phyloP scores from a whole-genome alignment of 345 rosid species.

The Gossypium mustelinum region DNA sequence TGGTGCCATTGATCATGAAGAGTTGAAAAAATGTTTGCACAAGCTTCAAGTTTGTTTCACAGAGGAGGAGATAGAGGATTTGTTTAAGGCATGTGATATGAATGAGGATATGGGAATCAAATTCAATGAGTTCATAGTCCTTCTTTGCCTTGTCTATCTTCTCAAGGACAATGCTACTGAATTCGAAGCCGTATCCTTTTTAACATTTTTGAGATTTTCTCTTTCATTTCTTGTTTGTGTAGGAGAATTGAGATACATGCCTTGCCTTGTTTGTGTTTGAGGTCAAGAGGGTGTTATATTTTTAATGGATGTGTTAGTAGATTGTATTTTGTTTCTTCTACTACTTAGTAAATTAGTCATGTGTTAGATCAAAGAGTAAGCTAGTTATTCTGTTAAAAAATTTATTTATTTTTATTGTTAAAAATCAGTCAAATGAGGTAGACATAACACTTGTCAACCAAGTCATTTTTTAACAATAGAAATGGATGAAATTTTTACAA shows the following conservation, averaged over 20 bases:
- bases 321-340: no score
- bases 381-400: no score
- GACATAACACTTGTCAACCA: not conserved
- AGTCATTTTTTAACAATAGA: not conserved
- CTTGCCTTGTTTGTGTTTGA: not conserved
- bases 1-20: conserved; percentile 71
- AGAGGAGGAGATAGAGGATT: conserved; percentile 78
- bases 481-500: no score
- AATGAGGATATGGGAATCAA: conserved; percentile 72
- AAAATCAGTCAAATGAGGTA: no score
- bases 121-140: conserved; percentile 88
- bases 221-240: not conserved
- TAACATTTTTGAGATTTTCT: not conserved
- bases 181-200: conserved; percentile 49
- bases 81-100: conserved; percentile 79
- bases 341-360: no score
- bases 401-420: no score
- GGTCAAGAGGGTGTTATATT: not conserved
- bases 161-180: conserved; percentile 66
- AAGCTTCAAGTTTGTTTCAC: conserved; percentile 66
- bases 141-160: conserved; percentile 87
- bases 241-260: not conserved
- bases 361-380: no score
- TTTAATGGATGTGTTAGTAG: no score
- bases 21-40: conserved; percentile 64